A percentile compares a stretch with the other conserved stretches of the same genome.
Conservation (phyloP, 2,329 filamentous ascomycete genomes). For the Cladophialophora psammophila region DNA sequence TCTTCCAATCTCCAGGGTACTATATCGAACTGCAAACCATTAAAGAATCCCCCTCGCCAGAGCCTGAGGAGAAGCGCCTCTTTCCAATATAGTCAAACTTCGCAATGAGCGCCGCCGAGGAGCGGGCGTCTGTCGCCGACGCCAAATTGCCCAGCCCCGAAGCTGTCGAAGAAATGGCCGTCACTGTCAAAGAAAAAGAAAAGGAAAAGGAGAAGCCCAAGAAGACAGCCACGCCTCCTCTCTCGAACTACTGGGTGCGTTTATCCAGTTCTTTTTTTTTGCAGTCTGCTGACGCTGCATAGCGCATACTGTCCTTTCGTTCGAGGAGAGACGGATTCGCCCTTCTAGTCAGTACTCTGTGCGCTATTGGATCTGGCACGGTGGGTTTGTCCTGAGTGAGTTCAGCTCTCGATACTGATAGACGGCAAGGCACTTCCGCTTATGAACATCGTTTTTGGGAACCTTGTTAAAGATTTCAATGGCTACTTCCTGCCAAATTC, state of each 20-base stretch:
- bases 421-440: constrained; percentile 42
- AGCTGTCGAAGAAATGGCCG: constrained; percentile 19
- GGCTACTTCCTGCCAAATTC: constrained; percentile 61
- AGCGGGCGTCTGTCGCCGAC: constrained; percentile 21
- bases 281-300: constrained; percentile 15
- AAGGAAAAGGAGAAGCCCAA: constrained; percentile 28
- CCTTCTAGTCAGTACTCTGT: constrained; percentile 35
- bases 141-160: constrained; percentile 10
- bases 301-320: constrained; percentile 42
- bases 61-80: neutral
- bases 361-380: constrained; percentile 37
- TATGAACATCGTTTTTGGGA: constrained; percentile 67
- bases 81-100: neutral
- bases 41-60: neutral
- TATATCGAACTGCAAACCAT: neutral
- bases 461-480: constrained; percentile 63
- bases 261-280: neutral
- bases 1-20: neutral
- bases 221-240: constrained; percentile 34
- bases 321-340: constrained; percentile 32
- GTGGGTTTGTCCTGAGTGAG: constrained; percentile 22
- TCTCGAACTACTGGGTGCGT: constrained; percentile 42
- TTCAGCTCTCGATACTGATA: constrained; percentile 4
- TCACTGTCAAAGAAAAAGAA: constrained; percentile 10
- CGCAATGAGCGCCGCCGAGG: constrained; percentile 21